Conservation (phyloP, 495 filamentous ascomycete genomes). For the Daldinia decipiens region DNA sequence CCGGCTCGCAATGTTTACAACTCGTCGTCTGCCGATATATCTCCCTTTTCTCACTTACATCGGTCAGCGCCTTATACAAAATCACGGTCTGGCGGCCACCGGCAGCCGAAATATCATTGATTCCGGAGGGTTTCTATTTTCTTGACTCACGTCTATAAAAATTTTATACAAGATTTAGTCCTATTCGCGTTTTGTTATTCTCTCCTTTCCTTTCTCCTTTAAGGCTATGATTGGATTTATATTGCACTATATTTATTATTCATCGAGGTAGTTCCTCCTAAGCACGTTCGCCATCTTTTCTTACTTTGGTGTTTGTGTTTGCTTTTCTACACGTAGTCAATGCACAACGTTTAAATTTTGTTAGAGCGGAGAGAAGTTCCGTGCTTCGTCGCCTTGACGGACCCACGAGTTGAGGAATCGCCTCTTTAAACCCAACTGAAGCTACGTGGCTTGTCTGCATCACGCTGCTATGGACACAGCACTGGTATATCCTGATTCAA, state of each 20-base stretch:
- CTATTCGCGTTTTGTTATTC: neutral
- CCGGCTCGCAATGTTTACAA: neutral
- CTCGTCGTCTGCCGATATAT: conserved; percentile 1
- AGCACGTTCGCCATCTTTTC: neutral
- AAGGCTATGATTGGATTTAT: neutral
- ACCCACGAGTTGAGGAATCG: conserved; percentile 9
- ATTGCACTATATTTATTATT: neutral
- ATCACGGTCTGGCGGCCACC: conserved; percentile 30
- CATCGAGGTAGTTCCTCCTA: conserved; percentile 11
- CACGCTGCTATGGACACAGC: conserved; percentile 27
- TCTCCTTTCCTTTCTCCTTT: neutral
- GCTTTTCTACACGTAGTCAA: neutral
- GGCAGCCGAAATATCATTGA: conserved; percentile 29
- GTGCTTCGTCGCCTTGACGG: neutral
- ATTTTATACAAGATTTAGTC: neutral
- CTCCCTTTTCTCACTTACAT: neutral
- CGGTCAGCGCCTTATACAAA: conserved; percentile 17
- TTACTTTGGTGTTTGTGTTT: neutral
- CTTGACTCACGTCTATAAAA: conserved; percentile 15
- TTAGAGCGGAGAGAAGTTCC: conserved; percentile 5
- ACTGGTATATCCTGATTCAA: neutral
- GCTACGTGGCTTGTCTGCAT: conserved; percentile 1
- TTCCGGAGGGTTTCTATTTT: conserved; percentile 7
- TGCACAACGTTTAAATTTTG: neutral
- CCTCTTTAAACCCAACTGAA: conserved; percentile 2